Evolutionary conservation across 768 basidiomycete species (phyloP), one percentile per base, ranked within the genome.

Genomic region (Mycena alexandri): DNA sequence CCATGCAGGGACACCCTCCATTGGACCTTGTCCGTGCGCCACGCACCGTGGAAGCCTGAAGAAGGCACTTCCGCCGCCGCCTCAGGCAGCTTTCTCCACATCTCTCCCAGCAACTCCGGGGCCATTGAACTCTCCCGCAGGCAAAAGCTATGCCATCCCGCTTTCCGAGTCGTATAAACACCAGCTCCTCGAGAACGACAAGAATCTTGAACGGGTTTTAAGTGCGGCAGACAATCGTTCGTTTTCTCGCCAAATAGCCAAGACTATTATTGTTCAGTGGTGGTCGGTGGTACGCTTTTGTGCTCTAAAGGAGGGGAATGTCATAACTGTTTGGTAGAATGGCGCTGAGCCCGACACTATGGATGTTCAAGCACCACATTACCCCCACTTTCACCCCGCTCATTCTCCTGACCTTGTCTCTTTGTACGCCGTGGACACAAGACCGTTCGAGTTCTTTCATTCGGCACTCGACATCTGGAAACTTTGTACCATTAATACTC

Each of bases 341-440:
- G 34, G 8, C 19, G 34, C 33, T 9, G 19, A 14, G 7, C 52
- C 52, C 7, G 52, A 54, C n/a, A 41, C 21, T 1, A 54, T 54
- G 38, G 52, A 54, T n/a, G 19, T 54, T 36, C 34, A 29, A 13
- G 52, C 52, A 36, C 52, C 52, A n/a, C 33, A 54, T 7, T 17
- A 54, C 38, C 48, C 48, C 24, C 34, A 54, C n/a, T 54, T 54
- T 22, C 52, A 54, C 34, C 52, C 52, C 7, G n/a, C 21, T n/a
- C 34, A 54, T 14, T 54, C 52, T 11, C 34, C 5, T 2, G 38
- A 36, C 12, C 5, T 54, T 29, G 19, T 54, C 12, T 9, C 19
- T 14, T 19, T 54, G 14, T 54, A 54, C 16, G 19, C 11, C 3
- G 34, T 36, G 14, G 38, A 54, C 52, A 54, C 33, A 3, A 36